A percentile compares a stretch with the other conserved stretches of the same genome.
Evolutionary conservation across 805 yeast species (phyloP).

Genomic region (Lachancea fermentati): DNA sequence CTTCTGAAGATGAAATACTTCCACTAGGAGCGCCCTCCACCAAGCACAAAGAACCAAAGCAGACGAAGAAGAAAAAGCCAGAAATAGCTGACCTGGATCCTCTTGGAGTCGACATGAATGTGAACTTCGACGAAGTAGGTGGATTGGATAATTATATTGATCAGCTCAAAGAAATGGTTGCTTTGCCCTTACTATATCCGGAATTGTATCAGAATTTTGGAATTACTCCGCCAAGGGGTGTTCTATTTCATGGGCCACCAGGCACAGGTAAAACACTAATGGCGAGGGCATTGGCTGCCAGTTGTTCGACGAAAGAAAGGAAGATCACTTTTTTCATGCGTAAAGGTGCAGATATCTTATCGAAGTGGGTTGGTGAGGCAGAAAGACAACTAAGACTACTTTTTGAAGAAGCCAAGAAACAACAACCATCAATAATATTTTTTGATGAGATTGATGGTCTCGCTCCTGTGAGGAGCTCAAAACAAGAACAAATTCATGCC

Average conservation of each 20-base stretch:
- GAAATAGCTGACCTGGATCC: slow-evolving; percentile 88
- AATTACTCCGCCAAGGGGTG: slow-evolving; percentile 96
- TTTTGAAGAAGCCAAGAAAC: slow-evolving; percentile 93
- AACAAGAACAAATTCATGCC: slow-evolving; percentile 98
- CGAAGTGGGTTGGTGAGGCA: slow-evolving; percentile 99
- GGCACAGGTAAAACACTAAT: slow-evolving; percentile 98
- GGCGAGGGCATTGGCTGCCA: slow-evolving; percentile 96
- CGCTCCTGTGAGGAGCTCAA: slow-evolving; percentile 96
- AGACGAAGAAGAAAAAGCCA: slow-evolving; percentile 42
- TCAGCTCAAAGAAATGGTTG: slow-evolving; percentile 95
- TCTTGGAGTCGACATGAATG: slow-evolving; percentile 80
- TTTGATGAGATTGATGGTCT: slow-evolving; percentile 98
- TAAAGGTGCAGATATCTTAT: slow-evolving; percentile 94
- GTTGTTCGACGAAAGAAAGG: slow-evolving; percentile 76
- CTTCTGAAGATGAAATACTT: slow-evolving; percentile 56
- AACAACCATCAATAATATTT: slow-evolving; percentile 93
- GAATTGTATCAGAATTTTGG: slow-evolving; percentile 85
- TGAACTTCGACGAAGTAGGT: slow-evolving; percentile 80
- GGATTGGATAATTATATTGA: slow-evolving; percentile 87
- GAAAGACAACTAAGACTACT: slow-evolving; percentile 86
- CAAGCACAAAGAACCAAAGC: slow-evolving; percentile 33
- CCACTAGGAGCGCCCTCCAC: slow-evolving; percentile 40
- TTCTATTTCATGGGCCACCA: slow-evolving; percentile 96
- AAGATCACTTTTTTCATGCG: slow-evolving; percentile 97
- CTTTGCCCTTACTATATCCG: slow-evolving; percentile 86